phyloP scores from a whole-genome alignment of 2,329 filamentous ascomycete species.

The Ophiostoma angusticollis region DNA sequence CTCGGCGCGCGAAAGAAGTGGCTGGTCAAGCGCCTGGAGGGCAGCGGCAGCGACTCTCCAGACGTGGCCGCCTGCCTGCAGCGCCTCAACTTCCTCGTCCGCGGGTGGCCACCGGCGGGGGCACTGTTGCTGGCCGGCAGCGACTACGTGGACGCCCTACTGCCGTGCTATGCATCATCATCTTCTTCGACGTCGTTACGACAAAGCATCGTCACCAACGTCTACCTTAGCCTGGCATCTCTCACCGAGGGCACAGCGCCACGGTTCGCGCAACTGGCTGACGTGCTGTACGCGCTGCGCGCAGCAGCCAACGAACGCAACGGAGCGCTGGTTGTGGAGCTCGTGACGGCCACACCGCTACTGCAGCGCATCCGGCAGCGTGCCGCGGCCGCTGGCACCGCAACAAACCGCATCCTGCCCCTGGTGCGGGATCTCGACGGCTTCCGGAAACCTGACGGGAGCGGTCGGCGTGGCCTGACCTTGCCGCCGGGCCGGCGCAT shows the following conservation, averaged over 20 bases:
- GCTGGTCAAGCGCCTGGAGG: conserved; percentile 51
- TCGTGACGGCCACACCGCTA: conserved; percentile 70
- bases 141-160: conserved; percentile 72
- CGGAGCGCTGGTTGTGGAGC: conserved; percentile 64
- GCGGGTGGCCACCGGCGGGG: conserved; percentile 43
- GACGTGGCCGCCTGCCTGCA: conserved; percentile 41
- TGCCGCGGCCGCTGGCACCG: conserved; percentile 31
- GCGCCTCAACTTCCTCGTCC: conserved; percentile 50
- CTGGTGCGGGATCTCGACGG: conserved; percentile 46
- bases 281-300: conserved; percentile 74
- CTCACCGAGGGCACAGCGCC: conserved; percentile 53
- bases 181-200: conserved; percentile 49
- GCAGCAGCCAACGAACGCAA: conserved; percentile 54
- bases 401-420: conserved; percentile 43
- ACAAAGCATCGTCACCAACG: conserved; percentile 55
- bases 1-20: conserved; percentile 47
- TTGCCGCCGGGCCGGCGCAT: conserved; percentile 35
- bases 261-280: conserved; percentile 62
- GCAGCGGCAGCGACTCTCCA: conserved; percentile 34
- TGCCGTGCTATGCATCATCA: conserved; percentile 51
- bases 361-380: conserved; percentile 48
- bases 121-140: conserved; percentile 66
- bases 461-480: conserved; percentile 29
- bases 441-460: conserved; percentile 46
- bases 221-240: conserved; percentile 63